Conservation (phyloP, 1,139 yeast genomes). For the Magnusiomyces paraingens region DNA sequence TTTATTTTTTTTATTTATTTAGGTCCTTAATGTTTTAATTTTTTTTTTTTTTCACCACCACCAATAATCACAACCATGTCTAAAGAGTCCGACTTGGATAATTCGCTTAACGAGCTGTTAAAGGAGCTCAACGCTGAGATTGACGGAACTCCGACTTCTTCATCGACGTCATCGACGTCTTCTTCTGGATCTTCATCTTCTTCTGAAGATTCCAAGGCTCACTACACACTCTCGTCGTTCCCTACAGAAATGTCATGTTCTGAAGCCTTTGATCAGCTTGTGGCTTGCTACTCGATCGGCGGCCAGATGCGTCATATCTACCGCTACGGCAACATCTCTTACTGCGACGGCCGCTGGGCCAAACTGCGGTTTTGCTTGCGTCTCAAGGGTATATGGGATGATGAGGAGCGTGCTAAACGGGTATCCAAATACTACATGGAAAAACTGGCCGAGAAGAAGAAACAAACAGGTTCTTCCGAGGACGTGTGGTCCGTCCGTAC, state of each 20-base stretch:
- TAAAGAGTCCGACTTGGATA: conserved; percentile 12
- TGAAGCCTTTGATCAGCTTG: conserved; percentile 80
- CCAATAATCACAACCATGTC: neutral
- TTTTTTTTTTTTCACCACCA: neutral
- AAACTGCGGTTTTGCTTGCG: conserved; percentile 77
- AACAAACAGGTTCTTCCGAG: conserved; percentile 58
- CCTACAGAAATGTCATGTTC: conserved; percentile 53
- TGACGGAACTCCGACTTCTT: conserved; percentile 11
- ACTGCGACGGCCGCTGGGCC: conserved; percentile 62
- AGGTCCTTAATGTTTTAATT: neutral
- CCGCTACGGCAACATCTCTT: conserved; percentile 68
- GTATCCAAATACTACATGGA: conserved; percentile 68
- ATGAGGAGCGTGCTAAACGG: conserved; percentile 41
- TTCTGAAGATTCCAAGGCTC: neutral
- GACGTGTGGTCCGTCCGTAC: conserved; percentile 67
- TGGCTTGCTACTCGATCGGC: conserved; percentile 82
- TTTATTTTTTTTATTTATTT: neutral
- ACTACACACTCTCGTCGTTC: conserved; percentile 23
- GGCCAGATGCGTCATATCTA: conserved; percentile 81
- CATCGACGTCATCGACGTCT: neutral
- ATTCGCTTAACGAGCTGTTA: conserved; percentile 18
- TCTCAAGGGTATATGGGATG: conserved; percentile 46
- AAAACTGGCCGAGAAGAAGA: conserved; percentile 50
- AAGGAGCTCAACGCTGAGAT: conserved; percentile 20
- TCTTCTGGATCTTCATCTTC: neutral